Evolutionary conservation across 2,329 filamentous ascomycete genomes (phyloP).

Genomic region (Claviceps cyperi): DNA sequence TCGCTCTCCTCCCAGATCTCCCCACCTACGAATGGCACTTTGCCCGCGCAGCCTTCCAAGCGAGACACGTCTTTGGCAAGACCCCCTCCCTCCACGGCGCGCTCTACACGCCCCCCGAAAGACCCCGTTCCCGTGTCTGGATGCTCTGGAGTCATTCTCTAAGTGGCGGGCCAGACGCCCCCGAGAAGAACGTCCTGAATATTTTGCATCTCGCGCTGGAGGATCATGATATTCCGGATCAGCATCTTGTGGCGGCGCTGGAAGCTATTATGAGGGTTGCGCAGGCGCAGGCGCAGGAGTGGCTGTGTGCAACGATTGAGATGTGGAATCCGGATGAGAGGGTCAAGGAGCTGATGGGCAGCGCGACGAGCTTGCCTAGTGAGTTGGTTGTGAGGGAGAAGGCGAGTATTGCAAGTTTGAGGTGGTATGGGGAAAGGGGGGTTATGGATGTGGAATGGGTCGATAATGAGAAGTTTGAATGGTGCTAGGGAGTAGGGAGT

Average conservation of each 20-base stretch:
- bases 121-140: slow-evolving; percentile 48
- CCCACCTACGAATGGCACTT: slow-evolving; percentile 42
- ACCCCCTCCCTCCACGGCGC: slow-evolving; percentile 55
- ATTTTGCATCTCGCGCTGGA: slow-evolving; percentile 57
- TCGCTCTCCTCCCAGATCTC: slow-evolving; percentile 18
- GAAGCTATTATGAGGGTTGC: slow-evolving; percentile 51
- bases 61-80: slow-evolving; percentile 42
- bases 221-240: slow-evolving; percentile 24
- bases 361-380: slow-evolving; percentile 31
- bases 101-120: slow-evolving; percentile 36
- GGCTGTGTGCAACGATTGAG: slow-evolving; percentile 56
- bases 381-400: slow-evolving; percentile 40
- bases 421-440: slow-evolving; percentile 49
- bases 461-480: slow-evolving; percentile 63
- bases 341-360: slow-evolving; percentile 31
- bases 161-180: slow-evolving; percentile 37
- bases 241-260: slow-evolving; percentile 37
- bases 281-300: slow-evolving; percentile 53
- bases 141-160: slow-evolving; percentile 58
- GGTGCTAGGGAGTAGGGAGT: slow-evolving; percentile 50
- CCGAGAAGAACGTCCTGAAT: slow-evolving; percentile 52
- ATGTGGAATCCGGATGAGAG: slow-evolving; percentile 67
- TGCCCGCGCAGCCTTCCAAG: slow-evolving; percentile 68
- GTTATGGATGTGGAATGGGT: slow-evolving; percentile 52
- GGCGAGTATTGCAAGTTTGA: slow-evolving; percentile 56